Conservation (phyloP, 495 filamentous ascomycete species). For the Amorphotheca resinae region DNA sequence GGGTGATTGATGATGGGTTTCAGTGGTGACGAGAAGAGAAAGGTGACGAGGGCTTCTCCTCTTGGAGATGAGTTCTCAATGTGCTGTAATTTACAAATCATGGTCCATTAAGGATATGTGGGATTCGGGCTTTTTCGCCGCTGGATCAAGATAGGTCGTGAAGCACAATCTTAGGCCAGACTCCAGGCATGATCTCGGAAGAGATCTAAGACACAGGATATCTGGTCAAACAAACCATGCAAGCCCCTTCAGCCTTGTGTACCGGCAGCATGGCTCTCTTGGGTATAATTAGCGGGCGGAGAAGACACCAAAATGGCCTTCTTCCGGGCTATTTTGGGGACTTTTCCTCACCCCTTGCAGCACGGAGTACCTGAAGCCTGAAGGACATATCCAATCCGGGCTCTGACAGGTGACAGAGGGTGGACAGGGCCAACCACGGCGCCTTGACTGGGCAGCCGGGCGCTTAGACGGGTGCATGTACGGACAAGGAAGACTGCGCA, state of each 20-base stretch:
- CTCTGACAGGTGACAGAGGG: background rate
- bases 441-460: background rate
- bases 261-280: conserved; percentile 6
- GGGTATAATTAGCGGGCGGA: conserved; percentile 9
- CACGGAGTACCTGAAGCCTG: background rate
- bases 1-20: no score
- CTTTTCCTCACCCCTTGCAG: conserved; percentile 2
- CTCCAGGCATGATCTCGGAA: no score
- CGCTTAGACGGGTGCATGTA: background rate
- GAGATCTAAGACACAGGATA: no score
- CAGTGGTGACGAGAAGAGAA: no score
- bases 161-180: no score
- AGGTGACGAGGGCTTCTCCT: no score
- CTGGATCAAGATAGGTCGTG: no score
- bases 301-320: conserved; percentile 10
- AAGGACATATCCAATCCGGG: background rate
- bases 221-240: no score
- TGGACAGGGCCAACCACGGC: background rate
- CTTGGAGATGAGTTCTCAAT: no score
- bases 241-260: conserved; percentile 6
- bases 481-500: background rate
- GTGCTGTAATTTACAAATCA: no score
- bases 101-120: no score
- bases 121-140: no score
- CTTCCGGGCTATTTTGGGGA: conserved; percentile 19